A percentile compares a stretch with the other conserved stretches of the same genome.
These are phyloP conservation scores for Schizothecium vesticola DNA, from an alignment of 495 filamentous ascomycete species.

Conservation along the genomic window DNA sequence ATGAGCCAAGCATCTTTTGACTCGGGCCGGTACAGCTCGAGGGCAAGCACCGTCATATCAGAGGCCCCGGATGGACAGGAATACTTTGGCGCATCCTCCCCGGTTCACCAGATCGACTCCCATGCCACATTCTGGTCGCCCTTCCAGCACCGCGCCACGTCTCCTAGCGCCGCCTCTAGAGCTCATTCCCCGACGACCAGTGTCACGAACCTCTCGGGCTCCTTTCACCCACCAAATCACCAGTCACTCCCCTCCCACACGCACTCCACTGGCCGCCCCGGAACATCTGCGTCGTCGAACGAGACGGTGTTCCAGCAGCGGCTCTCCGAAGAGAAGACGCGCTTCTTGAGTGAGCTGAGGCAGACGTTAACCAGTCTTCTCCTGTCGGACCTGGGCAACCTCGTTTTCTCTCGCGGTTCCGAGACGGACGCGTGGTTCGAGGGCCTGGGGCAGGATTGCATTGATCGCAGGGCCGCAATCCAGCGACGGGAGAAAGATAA, in stretches of 20 bases:
- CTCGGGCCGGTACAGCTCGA: conserved; percentile 58
- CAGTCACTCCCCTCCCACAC: conserved; percentile 37
- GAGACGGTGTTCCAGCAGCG: conserved; percentile 55
- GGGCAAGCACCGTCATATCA: conserved; percentile 50
- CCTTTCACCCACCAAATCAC: conserved; percentile 39
- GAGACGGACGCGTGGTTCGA: conserved; percentile 94
- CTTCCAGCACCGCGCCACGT: conserved; percentile 59
- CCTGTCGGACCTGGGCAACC: conserved; percentile 81
- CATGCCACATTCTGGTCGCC: conserved; percentile 85
- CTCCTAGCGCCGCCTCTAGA: conserved; percentile 52
- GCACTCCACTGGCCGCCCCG: conserved; percentile 42
- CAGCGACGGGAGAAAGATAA: conserved; percentile 40
- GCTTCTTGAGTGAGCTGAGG: conserved; percentile 71
- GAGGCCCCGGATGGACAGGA: conserved; percentile 66
- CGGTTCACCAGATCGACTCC: conserved; percentile 69
- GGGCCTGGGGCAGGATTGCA: conserved; percentile 67
- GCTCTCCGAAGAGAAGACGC: conserved; percentile 46
- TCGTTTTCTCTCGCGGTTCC: conserved; percentile 77
- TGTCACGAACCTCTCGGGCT: conserved; percentile 43
- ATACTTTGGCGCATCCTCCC: conserved; percentile 61
- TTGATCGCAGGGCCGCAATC: conserved; percentile 67
- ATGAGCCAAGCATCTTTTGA: conserved; percentile 61
- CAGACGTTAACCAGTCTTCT: conserved; percentile 78
- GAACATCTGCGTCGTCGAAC: conserved; percentile 52
- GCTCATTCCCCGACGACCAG: conserved; percentile 53